Conservation (phyloP, 1,284 basidiomycete species). For the Pseudomicrostroma phylloplanum region DNA sequence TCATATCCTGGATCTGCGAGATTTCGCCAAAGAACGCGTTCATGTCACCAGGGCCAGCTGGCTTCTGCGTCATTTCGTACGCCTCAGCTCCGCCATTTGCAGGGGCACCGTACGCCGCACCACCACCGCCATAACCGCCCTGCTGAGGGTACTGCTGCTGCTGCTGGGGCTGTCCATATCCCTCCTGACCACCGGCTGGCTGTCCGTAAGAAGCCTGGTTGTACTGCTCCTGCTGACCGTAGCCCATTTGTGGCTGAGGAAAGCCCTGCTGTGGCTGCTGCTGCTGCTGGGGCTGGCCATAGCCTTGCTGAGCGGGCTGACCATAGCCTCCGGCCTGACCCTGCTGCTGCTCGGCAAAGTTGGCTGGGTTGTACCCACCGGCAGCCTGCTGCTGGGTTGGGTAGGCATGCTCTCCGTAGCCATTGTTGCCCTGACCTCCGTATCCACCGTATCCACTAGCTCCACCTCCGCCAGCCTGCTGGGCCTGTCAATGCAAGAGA, state of each 20-base stretch:
- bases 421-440: slow-evolving; percentile 44
- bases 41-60: slow-evolving; percentile 13
- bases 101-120: slow-evolving; percentile 15
- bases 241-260: slow-evolving; percentile 9
- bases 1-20: slow-evolving; percentile 43
- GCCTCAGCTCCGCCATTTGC: slow-evolving; percentile 9
- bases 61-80: slow-evolving; percentile 20
- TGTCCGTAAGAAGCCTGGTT: slow-evolving; percentile 15
- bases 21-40: slow-evolving; percentile 45
- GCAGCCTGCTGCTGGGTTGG: slow-evolving; percentile 36
- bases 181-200: slow-evolving; percentile 7
- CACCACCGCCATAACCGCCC: slow-evolving; percentile 20
- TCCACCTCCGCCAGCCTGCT: slow-evolving; percentile 19
- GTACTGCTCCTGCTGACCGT: slow-evolving; percentile 22
- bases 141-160: slow-evolving; percentile 11
- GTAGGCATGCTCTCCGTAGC: slow-evolving; percentile 48
- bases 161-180: slow-evolving; percentile 9
- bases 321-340: slow-evolving; percentile 8
- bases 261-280: slow-evolving; percentile 13
- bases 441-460: slow-evolving; percentile 39
- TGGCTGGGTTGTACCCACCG: slow-evolving; percentile 13
- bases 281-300: slow-evolving; percentile 11
- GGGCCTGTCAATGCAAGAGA: slow-evolving; percentile 11
- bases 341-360: slow-evolving; percentile 10
- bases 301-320: slow-evolving; percentile 12